Evolutionary conservation across 768 basidiomycete species (phyloP).

Genomic region (Pilatotrama ljubarskyi): DNA sequence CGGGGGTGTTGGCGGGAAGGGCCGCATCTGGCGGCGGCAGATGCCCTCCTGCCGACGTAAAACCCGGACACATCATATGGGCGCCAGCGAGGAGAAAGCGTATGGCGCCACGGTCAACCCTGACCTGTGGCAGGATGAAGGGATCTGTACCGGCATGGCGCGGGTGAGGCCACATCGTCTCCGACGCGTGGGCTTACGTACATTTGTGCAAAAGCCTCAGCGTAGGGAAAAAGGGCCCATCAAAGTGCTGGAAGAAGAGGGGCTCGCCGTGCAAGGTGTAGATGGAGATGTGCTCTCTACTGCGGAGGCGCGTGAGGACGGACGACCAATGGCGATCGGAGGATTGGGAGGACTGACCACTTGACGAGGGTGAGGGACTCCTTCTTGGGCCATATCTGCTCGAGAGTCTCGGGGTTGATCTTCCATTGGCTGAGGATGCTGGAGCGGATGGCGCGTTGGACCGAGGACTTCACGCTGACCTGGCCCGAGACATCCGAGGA

Average conservation of each 20-base stretch:
- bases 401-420: conserved; percentile 76
- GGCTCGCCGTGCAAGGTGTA: conserved; percentile 88
- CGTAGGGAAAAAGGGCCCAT: conserved; percentile 90
- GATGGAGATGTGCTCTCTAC: conserved; percentile 94
- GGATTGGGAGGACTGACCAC: conserved; percentile 62
- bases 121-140: conserved; percentile 81
- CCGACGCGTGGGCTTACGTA: conserved; percentile 35
- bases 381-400: conserved; percentile 98
- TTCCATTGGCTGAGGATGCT: conserved; percentile 82
- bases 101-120: conserved; percentile 95
- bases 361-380: conserved; percentile 91
- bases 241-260: conserved; percentile 94
- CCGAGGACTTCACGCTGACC: conserved; percentile 90
- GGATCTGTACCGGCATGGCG: conserved; percentile 62
- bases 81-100: conserved; percentile 93
- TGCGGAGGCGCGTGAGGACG: conserved; percentile 36
- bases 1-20: conserved; percentile 69
- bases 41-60: conserved; percentile 89
- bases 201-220: conserved; percentile 91
- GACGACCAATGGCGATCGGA: neutral
- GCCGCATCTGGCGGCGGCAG: conserved; percentile 73
- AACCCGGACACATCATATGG: conserved; percentile 96
- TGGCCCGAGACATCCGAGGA: conserved; percentile 85
- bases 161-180: neutral
- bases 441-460: conserved; percentile 85